These are phyloP conservation scores for Xylaria sp. DNA, from an alignment of 2,329 filamentous ascomycete species.

Conservation along the genomic window DNA sequence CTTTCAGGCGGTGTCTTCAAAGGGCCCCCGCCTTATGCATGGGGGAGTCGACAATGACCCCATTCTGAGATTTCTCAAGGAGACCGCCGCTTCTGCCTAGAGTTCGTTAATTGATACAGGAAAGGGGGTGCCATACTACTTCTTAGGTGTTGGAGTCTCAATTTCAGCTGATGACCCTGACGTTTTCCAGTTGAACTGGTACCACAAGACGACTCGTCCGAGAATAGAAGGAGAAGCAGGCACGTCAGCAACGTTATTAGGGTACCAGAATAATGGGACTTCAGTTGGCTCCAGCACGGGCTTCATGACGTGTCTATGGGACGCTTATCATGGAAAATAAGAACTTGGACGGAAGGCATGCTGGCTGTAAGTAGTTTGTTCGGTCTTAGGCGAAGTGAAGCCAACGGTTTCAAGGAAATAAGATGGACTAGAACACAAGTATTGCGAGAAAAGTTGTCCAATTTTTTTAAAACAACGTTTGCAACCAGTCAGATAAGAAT, in stretches of 20 bases:
- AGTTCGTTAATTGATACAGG: not conserved
- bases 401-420: not conserved
- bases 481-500: constrained; percentile 6
- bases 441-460: not conserved
- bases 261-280: not conserved
- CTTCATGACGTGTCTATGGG: not conserved
- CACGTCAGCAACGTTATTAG: not conserved
- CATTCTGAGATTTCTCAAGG: not conserved
- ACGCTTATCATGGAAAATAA: not conserved
- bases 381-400: not conserved
- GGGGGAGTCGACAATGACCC: not conserved
- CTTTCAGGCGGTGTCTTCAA: not conserved
- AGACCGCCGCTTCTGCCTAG: not conserved
- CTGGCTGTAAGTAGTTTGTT: not conserved
- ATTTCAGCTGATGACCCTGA: not conserved
- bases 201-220: not conserved
- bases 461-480: not conserved
- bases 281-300: not conserved
- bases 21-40: constrained; percentile 15
- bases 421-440: not conserved
- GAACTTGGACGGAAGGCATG: not conserved
- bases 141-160: not conserved
- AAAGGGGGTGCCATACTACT: not conserved
- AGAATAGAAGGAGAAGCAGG: constrained; percentile 3
- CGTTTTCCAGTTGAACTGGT: not conserved